Evolutionary conservation across 441 rosid species (phyloP), one percentile per base, ranked within the genome.

Genomic region (Eruca vesicaria): DNA sequence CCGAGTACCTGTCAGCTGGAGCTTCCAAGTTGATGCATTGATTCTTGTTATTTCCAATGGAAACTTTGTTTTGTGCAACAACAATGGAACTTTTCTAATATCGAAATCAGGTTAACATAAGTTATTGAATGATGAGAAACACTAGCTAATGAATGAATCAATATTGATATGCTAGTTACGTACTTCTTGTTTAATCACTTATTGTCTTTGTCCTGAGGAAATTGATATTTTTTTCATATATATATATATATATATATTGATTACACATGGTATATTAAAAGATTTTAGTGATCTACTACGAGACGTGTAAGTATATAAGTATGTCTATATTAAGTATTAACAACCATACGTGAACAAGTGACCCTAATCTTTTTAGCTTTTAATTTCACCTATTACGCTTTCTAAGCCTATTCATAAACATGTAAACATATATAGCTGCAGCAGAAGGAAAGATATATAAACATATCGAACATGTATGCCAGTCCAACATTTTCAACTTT

Each of bases 221-320:
- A 15, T 29, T 74, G 38, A 58, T 35, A 66, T 61, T 74, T 73
- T 58, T 66, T 41, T 57, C 12, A 20, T 57, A 20, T 65, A n/a
- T 65, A 48, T 15, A 45, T 18, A 45, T 11, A 20, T 57, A 20
- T 65, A n/a, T 65, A 48, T 15, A 45, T 18, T 32, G 20, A 65
- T 56, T 19, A 38, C 58, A 66, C 78, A 74, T 66, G 71, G 65
- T 60, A 66, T 57, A 16, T 43, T 21, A 57, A 63, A 64, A 53
- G 63, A 50, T 52, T 63, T 72, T 64, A 28, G 36, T 64, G 64
- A 72, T 36, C 31, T 18, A 55, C 43, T 9, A 55, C 7, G 33
- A 73, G 63, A 73, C 76, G 76, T 72, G 76, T 64, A 72, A 63
- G 69, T 35, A 52, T 72, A 36, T 64, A 52, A 63, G 70, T 55